Evolutionary conservation across 208 protist genomes (phyloP).

Genomic region (Leishmania turanica): DNA sequence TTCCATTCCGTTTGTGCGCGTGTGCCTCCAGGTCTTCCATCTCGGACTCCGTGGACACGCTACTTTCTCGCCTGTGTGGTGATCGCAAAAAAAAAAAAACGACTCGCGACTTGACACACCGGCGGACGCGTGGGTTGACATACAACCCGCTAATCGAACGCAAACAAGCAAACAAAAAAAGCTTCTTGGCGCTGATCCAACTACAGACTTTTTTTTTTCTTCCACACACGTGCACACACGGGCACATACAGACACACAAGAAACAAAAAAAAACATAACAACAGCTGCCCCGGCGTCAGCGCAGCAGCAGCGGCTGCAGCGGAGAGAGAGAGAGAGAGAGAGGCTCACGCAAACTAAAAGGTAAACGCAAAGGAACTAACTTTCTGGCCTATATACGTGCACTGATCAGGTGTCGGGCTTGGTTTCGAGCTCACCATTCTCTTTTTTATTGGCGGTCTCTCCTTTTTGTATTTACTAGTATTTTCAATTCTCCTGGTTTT

Average conservation of each 20-base stretch:
- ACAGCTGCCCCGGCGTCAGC: not conserved
- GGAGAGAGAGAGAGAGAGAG: not conserved
- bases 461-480: too few species aligned
- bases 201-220: not conserved
- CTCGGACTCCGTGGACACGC: not conserved
- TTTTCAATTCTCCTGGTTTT: too few species aligned
- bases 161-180: not conserved
- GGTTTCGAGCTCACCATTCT: not conserved
- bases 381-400: not conserved
- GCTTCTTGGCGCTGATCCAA: not conserved
- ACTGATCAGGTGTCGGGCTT: not conserved
- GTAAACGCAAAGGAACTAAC: not conserved
- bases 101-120: not conserved
- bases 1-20: not conserved
- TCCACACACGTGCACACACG: not conserved
- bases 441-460: not conserved
- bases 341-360: not conserved
- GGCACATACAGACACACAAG: too few species aligned
- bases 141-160: not conserved
- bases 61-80: not conserved
- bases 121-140: not conserved
- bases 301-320: not conserved
- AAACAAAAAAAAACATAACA: not conserved
- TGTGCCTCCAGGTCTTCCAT: not conserved
- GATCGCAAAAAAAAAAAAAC: not conserved